These are phyloP conservation scores for Cyphellophora attinorum DNA, from an alignment of 2,329 filamentous ascomycete species.

Conservation along the genomic window DNA sequence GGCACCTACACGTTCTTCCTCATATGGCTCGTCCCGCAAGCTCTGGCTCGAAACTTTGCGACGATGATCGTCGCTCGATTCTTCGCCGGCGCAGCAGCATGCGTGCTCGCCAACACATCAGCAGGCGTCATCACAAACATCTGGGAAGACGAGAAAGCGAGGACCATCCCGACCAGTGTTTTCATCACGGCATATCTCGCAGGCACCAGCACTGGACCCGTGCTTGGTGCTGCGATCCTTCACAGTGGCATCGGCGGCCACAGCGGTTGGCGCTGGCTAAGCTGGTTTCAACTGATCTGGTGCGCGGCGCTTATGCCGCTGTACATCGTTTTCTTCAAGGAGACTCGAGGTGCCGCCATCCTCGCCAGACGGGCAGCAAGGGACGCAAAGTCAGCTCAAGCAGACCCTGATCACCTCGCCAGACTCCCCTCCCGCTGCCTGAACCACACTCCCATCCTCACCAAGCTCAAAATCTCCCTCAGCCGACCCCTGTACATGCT, in stretches of 20 bases:
- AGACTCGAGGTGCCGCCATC: constrained; percentile 40
- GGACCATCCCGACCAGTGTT: constrained; percentile 13
- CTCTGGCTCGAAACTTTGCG: constrained; percentile 17
- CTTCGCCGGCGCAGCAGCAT: constrained; percentile 21
- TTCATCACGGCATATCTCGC: constrained; percentile 12
- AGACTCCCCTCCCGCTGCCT: constrained; percentile 23
- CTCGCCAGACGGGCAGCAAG: constrained; percentile 25
- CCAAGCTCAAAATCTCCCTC: constrained; percentile 24
- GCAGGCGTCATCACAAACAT: constrained; percentile 21
- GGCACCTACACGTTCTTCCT: constrained; percentile 23
- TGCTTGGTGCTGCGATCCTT: constrained; percentile 13
- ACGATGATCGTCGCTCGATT: constrained; percentile 18
- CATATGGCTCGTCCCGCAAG: constrained; percentile 18
- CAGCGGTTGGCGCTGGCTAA: constrained; percentile 14
- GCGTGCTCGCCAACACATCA: constrained; percentile 19
- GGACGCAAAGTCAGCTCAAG: constrained; percentile 16
- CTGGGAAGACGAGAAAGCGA: constrained; percentile 18
- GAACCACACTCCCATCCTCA: constrained; percentile 19
- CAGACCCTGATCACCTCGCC: constrained; percentile 3
- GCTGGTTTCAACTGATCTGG: constrained; percentile 27
- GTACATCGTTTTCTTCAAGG: constrained; percentile 30
- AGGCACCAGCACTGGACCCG: constrained; percentile 12
- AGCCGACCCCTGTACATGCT: constrained; percentile 30
- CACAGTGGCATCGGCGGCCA: too few relatives aligned
- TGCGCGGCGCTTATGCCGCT: constrained; percentile 34